phyloP scores from a whole-genome alignment of 23 red algal species.

The Cyanidiococcus yangmingshanensis region DNA sequence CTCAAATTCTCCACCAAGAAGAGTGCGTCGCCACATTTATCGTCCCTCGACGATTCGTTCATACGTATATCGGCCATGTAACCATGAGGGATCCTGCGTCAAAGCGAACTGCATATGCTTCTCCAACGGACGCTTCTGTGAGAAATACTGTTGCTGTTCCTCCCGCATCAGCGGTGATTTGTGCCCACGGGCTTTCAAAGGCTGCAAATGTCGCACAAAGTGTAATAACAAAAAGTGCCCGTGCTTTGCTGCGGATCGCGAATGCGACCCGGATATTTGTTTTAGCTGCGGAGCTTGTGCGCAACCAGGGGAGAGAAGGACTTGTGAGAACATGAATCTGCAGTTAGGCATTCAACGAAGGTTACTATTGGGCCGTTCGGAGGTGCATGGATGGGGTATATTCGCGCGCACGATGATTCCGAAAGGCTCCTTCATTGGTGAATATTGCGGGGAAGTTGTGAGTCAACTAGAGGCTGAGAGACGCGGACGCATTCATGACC shows the following conservation, averaged over 20 bases:
- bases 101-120: constrained; percentile 47
- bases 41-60: neutral
- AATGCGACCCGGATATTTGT: constrained; percentile 89
- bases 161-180: constrained; percentile 5
- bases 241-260: constrained; percentile 62
- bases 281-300: constrained; percentile 25
- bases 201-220: constrained; percentile 35
- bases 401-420: constrained; percentile 35
- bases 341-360: constrained; percentile 25
- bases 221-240: constrained; percentile 55
- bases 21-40: neutral
- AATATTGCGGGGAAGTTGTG: constrained; percentile 82
- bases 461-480: constrained; percentile 50
- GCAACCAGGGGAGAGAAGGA: neutral
- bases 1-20: too few species aligned
- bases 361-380: constrained; percentile 36
- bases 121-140: constrained; percentile 42
- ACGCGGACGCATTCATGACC: constrained; percentile 61
- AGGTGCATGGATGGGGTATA: constrained; percentile 62
- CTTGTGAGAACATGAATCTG: constrained; percentile 50
- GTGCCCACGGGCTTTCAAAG: constrained; percentile 37
- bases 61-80: constrained; percentile 31
- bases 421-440: constrained; percentile 50
- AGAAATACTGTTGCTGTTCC: constrained; percentile 80
- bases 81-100: constrained; percentile 50